Conservation (phyloP, 2,329 filamentous ascomycete genomes). For the Oidium heveae region DNA sequence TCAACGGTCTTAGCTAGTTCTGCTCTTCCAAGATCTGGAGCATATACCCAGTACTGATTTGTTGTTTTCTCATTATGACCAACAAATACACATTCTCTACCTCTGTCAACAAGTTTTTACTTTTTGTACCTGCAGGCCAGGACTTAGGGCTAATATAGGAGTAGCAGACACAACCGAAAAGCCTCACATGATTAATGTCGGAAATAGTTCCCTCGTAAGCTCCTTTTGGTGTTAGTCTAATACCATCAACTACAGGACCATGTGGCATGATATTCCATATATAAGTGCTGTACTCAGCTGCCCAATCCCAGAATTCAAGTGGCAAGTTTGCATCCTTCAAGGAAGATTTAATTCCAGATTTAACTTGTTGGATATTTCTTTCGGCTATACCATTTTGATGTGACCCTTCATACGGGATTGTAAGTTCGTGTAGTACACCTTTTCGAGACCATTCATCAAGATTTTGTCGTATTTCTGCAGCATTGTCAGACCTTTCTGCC, state of each 20-base stretch:
- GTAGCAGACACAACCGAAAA: not conserved
- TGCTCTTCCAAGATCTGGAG: not conserved
- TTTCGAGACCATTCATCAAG: not conserved
- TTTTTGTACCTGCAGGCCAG: not conserved
- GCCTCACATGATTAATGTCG: not conserved
- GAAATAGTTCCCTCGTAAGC: not conserved
- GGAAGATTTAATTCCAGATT: not conserved
- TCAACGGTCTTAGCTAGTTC: not conserved
- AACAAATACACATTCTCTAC: not conserved
- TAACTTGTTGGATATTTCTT: not conserved
- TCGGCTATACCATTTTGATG: not conserved
- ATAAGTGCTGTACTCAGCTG: not conserved
- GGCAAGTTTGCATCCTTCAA: not conserved
- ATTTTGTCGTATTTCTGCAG: not conserved
- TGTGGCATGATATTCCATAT: not conserved
- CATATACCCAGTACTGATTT: not conserved
- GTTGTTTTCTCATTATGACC: not conserved
- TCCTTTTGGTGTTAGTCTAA: not conserved
- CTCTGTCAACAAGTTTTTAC: not conserved
- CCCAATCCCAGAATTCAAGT: not conserved
- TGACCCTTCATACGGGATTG: not conserved
- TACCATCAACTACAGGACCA: not conserved
- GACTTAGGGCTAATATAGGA: not conserved
- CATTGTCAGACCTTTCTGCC: not conserved
- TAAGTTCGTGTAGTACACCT: not conserved